phyloP scores from a whole-genome alignment of 257 asterid genomes.

The Solanum chiquidenum region DNA sequence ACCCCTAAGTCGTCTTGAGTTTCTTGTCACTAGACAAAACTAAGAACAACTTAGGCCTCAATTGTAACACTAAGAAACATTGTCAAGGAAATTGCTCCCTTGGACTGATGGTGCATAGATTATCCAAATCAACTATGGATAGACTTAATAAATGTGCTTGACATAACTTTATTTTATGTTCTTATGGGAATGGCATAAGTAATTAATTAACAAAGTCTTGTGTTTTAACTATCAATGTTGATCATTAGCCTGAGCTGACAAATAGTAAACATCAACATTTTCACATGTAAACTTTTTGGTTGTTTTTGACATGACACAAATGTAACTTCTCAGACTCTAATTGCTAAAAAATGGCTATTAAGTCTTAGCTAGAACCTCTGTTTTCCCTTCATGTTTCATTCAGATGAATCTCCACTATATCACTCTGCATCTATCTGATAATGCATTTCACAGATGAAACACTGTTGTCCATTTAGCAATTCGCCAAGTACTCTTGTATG shows the following conservation, averaged over 20 bases:
- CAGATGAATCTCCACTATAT: background rate
- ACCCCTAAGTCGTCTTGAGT: background rate
- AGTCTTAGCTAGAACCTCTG: background rate
- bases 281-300: background rate
- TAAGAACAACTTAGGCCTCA: background rate
- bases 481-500: background rate
- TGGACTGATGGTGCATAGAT: background rate
- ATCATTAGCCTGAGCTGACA: background rate
- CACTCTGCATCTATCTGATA: background rate
- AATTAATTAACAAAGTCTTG: background rate
- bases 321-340: background rate
- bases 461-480: background rate
- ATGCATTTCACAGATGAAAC: background rate
- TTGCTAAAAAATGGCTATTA: background rate
- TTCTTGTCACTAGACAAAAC: background rate
- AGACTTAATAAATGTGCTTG: background rate
- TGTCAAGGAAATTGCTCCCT: background rate
- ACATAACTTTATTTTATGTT: background rate
- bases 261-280: background rate
- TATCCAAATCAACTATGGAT: background rate
- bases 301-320: background rate
- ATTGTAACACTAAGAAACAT: background rate
- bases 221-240: background rate
- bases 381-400: background rate
- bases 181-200: background rate